Evolutionary conservation across 768 basidiomycete species (phyloP), one percentile per base, ranked within the genome.

Genomic region (Suillus americanus): DNA sequence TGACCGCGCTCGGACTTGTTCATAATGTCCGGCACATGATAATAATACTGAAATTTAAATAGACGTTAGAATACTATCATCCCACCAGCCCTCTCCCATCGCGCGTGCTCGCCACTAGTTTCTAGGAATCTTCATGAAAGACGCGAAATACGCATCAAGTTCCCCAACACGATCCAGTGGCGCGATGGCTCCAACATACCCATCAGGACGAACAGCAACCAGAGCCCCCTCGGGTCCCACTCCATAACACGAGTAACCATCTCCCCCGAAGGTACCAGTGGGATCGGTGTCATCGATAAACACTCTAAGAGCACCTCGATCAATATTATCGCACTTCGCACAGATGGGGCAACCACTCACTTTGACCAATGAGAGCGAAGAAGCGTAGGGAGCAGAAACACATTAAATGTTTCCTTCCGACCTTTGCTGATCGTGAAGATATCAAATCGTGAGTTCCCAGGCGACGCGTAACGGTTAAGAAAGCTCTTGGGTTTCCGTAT

Each of bases 131-230:
- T 50, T 50, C 48, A 50, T 69, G 62, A 89, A 87, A 5, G 66
- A 66, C 0, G 73, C 67, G 63, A 90, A 87, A 72, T 89, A 90
- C 1, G 50, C 41, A 33, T 79, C 72, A 45, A 90, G 61, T 1
- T 67, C 70, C 16, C 74, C 70, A 28, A 70, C 60, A 6, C 79
- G 67, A 37, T 78, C 70, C 46, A 90, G 74, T 0, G 88, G 83
- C 1, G 79, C 79, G 38, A 90, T 77, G 67, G 78, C 79, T 4
- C 85, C 87, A 38, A 91, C 81, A 64, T 89, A 89, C 14, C 89
- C 89, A 38, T 75, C 75, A 14, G 74, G 74, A 20, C 75, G 74
- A 38, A 75, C 75, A 3, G 72, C 71, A 41, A 74, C 69, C 16
- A 77, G 59, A 6, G 68, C 72, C 18, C 75, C 75, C 45, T 72